These are phyloP conservation scores for Colletotrichum sp. DNA, from an alignment of 2,329 filamentous ascomycete genomes.

Conservation along the genomic window DNA sequence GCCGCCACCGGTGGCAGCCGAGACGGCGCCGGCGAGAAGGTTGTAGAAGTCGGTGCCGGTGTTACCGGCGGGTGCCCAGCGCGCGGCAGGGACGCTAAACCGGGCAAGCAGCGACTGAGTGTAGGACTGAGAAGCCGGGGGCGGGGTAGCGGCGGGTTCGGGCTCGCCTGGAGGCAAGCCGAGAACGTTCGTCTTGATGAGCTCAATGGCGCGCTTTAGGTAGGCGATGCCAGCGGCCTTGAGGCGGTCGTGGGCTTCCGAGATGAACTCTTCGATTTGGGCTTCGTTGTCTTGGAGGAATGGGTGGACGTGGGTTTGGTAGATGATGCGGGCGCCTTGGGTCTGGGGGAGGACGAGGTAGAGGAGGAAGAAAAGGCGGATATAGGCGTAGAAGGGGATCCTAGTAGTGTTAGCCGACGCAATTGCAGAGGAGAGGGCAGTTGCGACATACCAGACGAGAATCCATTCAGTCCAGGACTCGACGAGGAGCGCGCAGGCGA, in stretches of 20 bases:
- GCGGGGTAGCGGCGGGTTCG: conserved; percentile 41
- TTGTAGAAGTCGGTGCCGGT: conserved; percentile 73
- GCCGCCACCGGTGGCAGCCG: conserved; percentile 58
- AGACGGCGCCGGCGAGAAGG: conserved; percentile 76
- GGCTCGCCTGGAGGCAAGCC: conserved; percentile 68
- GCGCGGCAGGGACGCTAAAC: conserved; percentile 80
- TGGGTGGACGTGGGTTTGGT: conserved; percentile 84
- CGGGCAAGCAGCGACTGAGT: conserved; percentile 83
- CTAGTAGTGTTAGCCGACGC: conserved; percentile 36
- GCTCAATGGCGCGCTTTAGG: conserved; percentile 72
- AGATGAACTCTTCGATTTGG: conserved; percentile 90
- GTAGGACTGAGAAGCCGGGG: conserved; percentile 62
- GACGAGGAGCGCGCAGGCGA: conserved; percentile 79
- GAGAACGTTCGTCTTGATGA: conserved; percentile 78
- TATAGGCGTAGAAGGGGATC: conserved; percentile 93
- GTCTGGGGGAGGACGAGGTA: conserved; percentile 98
- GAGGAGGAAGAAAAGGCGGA: conserved; percentile 84
- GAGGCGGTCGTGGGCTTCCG: conserved; percentile 77
- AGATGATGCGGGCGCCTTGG: conserved; percentile 88
- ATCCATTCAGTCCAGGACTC: conserved; percentile 92
- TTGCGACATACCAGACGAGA: conserved; percentile 69
- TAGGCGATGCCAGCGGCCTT: conserved; percentile 79
- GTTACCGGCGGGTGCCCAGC: conserved; percentile 55
- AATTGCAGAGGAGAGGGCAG: background rate
- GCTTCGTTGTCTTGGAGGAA: conserved; percentile 87